Conservation (phyloP, 2,329 filamentous ascomycete genomes). For the Albophoma yamanashiensis region DNA sequence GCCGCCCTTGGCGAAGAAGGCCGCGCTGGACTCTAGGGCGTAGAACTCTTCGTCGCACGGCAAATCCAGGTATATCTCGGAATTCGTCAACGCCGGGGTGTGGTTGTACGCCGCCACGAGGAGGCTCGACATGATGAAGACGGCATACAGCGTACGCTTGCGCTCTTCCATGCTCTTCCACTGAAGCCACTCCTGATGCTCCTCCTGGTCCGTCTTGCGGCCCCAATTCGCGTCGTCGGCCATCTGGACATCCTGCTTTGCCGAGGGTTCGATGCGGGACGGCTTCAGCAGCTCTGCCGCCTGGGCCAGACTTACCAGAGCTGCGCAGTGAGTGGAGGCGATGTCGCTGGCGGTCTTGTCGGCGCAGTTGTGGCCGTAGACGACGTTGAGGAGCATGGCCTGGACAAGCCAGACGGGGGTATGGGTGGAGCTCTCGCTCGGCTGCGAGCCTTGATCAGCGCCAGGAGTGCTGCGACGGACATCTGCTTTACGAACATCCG, state of each 20-base stretch:
- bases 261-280: constrained; percentile 31
- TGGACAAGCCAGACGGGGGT: constrained; percentile 93
- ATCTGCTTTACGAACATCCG: constrained; percentile 60
- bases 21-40: constrained; percentile 70
- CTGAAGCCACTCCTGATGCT: constrained; percentile 58
- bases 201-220: constrained; percentile 35
- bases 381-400: constrained; percentile 91
- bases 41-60: constrained; percentile 92
- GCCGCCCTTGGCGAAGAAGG: constrained; percentile 71
- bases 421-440: constrained; percentile 52
- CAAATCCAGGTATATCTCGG: constrained; percentile 79
- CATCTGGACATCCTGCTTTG: constrained; percentile 47
- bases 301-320: constrained; percentile 80
- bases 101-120: constrained; percentile 91
- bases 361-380: constrained; percentile 90
- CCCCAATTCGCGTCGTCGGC: constrained; percentile 39
- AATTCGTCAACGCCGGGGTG: constrained; percentile 82
- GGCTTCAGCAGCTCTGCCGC: constrained; percentile 62
- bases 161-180: constrained; percentile 88
- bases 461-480: constrained; percentile 40
- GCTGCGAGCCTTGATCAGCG: constrained; percentile 34
- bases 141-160: constrained; percentile 82
- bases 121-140: constrained; percentile 86
- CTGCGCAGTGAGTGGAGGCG: constrained; percentile 83
- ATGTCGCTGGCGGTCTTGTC: constrained; percentile 88